A percentile compares a stretch with the other conserved stretches of the same genome.
phyloP scores from a whole-genome alignment of 2,329 filamentous ascomycete genomes.

The Phialophora tarda region DNA sequence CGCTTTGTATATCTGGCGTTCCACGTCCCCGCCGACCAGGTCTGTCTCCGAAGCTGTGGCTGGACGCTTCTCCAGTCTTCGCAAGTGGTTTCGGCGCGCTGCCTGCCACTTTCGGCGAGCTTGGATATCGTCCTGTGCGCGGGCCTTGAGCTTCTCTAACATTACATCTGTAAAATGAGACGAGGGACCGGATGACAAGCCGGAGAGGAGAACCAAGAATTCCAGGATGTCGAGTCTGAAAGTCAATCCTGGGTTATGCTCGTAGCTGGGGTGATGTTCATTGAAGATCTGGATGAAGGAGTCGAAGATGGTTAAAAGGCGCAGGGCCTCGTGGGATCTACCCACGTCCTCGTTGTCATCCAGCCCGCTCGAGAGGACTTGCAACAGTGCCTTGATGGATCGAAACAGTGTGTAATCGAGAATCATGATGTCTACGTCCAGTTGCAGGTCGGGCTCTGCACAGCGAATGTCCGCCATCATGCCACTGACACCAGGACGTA shows the following conservation, averaged over 20 bases:
- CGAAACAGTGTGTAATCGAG: constrained; percentile 40
- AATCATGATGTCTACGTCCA: constrained; percentile 40
- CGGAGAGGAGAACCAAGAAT: constrained; percentile 31
- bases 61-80: constrained; percentile 5
- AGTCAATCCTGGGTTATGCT: constrained; percentile 9
- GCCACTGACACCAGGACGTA: not conserved
- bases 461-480: constrained; percentile 36
- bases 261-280: constrained; percentile 21
- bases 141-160: not conserved
- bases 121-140: constrained; percentile 9
- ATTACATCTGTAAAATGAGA: constrained; percentile 2
- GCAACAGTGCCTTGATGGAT: constrained; percentile 32
- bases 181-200: not conserved
- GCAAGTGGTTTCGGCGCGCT: constrained; percentile 12
- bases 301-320: constrained; percentile 25
- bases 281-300: constrained; percentile 33
- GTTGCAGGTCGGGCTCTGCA: constrained; percentile 35
- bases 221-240: constrained; percentile 32
- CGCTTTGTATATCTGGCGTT: constrained; percentile 20
- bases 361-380: constrained; percentile 7
- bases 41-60: not conserved
- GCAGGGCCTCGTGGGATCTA: constrained; percentile 4
- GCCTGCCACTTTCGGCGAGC: constrained; percentile 24
- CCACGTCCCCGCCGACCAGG: constrained; percentile 4
- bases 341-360: not conserved